A percentile compares a stretch with the other conserved stretches of the same genome.
These are phyloP conservation scores for Saussurea involucrata DNA, from an alignment of 129 eudicot genomes.

Conservation along the genomic window DNA sequence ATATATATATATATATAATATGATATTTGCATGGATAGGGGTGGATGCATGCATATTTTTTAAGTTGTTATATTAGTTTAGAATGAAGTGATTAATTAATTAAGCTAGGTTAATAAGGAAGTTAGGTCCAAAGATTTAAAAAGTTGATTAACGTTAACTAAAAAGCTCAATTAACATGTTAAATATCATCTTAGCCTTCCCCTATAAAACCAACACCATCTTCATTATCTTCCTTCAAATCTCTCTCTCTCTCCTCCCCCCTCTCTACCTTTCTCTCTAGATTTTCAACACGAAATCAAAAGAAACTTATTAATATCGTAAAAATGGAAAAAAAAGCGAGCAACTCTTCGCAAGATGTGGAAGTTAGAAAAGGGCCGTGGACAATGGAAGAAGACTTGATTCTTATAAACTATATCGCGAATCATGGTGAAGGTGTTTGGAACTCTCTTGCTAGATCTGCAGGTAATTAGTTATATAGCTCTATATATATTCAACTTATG, in stretches of 20 bases:
- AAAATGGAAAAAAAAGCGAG: constrained; percentile 66
- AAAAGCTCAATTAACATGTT: constrained; percentile 27
- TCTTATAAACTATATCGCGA: constrained; percentile 92
- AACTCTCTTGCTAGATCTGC: constrained; percentile 90
- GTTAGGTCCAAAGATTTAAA: constrained; percentile 43
- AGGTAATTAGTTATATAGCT: constrained; percentile 30
- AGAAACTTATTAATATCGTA: neutral
- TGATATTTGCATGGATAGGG: constrained; percentile 8
- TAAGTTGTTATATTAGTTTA: neutral
- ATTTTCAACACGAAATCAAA: neutral
- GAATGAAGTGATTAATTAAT: neutral
- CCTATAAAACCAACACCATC: constrained; percentile 44
- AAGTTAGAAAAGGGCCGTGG: constrained; percentile 99
- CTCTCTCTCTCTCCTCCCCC: constrained; percentile 17
- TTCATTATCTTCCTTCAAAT: constrained; percentile 45
- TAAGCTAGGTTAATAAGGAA: constrained; percentile 27
- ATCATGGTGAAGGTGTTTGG: constrained; percentile 99
- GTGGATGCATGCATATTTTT: constrained; percentile 18
- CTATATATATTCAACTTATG: neutral
- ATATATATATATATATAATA: neutral
- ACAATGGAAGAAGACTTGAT: constrained; percentile 98
- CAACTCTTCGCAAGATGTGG: constrained; percentile 66
- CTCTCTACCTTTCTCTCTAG: constrained; percentile 26
- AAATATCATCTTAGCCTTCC: constrained; percentile 37
- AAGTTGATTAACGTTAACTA: constrained; percentile 28